A percentile compares a stretch with the other conserved stretches of the same genome.
These are phyloP conservation scores for Debaryomycetaceae sp. DNA, from an alignment of 1,139 yeast species.

Conservation along the genomic window DNA sequence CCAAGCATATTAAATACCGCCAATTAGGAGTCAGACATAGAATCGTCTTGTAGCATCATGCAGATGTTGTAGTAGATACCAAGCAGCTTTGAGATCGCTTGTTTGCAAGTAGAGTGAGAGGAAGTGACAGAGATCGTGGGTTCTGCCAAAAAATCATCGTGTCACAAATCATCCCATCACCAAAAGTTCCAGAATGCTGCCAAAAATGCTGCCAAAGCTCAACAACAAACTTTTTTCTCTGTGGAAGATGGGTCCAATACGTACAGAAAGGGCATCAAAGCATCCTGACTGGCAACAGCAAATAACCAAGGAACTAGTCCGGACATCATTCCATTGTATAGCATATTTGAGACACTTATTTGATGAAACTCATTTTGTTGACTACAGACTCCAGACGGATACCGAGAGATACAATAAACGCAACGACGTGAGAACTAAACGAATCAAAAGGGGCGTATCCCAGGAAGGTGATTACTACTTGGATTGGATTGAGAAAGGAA, in stretches of 20 bases:
- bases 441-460: constrained; percentile 40
- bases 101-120: too few relatives aligned
- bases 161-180: not conserved
- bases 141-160: not conserved
- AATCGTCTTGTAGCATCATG: too few relatives aligned
- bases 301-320: constrained; percentile 40
- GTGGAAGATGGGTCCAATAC: not conserved
- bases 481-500: constrained; percentile 52
- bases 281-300: constrained; percentile 16
- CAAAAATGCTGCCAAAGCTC: not conserved
- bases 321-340: constrained; percentile 51
- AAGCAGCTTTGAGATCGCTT: too few relatives aligned
- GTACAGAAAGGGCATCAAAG: not conserved
- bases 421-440: constrained; percentile 41
- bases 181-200: not conserved
- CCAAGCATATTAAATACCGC: too few relatives aligned
- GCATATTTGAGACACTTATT: constrained; percentile 50
- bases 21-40: too few relatives aligned
- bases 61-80: too few relatives aligned
- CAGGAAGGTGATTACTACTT: constrained; percentile 42
- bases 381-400: constrained; percentile 35
- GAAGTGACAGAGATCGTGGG: too few relatives aligned
- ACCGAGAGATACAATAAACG: constrained; percentile 7
- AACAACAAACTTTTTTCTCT: not conserved
- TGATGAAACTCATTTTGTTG: constrained; percentile 45